Conservation (phyloP, 75 land plant species). For the Cunninghamia lanceolata region DNA sequence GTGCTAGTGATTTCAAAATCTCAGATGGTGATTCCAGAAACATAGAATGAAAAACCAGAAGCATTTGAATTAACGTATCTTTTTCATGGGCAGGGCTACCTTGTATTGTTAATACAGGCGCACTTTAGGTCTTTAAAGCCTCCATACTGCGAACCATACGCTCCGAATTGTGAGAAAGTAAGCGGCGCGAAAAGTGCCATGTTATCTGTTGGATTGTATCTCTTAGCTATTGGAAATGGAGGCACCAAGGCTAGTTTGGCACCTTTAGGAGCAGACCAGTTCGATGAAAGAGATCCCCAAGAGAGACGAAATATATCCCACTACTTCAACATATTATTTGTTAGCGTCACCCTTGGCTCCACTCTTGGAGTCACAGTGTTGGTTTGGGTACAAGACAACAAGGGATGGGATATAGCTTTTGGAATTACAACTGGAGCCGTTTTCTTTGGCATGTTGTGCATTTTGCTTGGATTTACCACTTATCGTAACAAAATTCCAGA, state of each 20-base stretch:
- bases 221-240: slow-evolving; percentile 75
- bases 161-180: slow-evolving; percentile 26
- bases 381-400: slow-evolving; percentile 77
- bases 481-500: slow-evolving; percentile 68
- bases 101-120: slow-evolving; percentile 76
- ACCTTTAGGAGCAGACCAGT: slow-evolving; percentile 87
- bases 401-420: slow-evolving; percentile 81
- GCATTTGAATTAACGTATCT: neutral
- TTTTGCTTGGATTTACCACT: slow-evolving; percentile 49
- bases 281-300: slow-evolving; percentile 47
- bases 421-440: slow-evolving; percentile 59
- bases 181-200: slow-evolving; percentile 32
- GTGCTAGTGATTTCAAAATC: too few relatives aligned
- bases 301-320: slow-evolving; percentile 66
- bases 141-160: slow-evolving; percentile 25
- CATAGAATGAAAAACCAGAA: too few relatives aligned
- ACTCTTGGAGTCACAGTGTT: slow-evolving; percentile 67
- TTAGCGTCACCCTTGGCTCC: slow-evolving; percentile 65
- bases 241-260: slow-evolving; percentile 75
- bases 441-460: slow-evolving; percentile 56
- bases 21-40: too few relatives aligned
- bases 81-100: slow-evolving; percentile 54
- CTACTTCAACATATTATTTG: slow-evolving; percentile 84
- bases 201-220: slow-evolving; percentile 58
- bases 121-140: slow-evolving; percentile 50